Conservation (phyloP, 2,329 filamentous ascomycete species). For the Colletotrichum sp. region DNA sequence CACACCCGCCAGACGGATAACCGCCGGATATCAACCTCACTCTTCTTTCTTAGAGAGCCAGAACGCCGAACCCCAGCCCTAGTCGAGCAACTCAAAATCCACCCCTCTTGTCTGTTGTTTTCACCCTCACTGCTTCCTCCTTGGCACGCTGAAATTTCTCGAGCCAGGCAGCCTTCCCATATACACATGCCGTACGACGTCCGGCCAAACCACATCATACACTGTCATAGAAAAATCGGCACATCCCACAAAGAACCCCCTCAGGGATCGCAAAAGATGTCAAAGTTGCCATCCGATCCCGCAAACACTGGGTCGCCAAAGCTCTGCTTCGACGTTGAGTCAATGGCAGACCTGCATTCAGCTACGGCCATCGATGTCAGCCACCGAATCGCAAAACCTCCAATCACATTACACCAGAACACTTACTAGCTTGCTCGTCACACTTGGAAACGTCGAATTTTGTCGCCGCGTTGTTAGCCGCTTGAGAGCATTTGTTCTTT, state of each 20-base stretch:
- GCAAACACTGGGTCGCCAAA: conserved; percentile 35
- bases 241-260: background rate
- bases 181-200: background rate
- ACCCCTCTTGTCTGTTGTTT: background rate
- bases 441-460: conserved; percentile 47
- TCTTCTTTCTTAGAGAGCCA: background rate
- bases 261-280: conserved; percentile 51
- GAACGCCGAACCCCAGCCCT: background rate
- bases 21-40: conserved; percentile 4
- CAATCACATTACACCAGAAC: background rate
- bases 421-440: conserved; percentile 50
- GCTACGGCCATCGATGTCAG: conserved; percentile 28
- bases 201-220: background rate
- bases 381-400: background rate
- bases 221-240: background rate
- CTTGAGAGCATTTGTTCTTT: conserved; percentile 50
- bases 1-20: background rate
- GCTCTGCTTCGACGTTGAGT: conserved; percentile 27
- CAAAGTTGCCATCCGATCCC: conserved; percentile 46
- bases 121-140: background rate
- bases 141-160: background rate
- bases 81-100: background rate
- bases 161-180: background rate
- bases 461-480: conserved; percentile 39
- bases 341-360: conserved; percentile 40